Conservation (phyloP, 108 stramenopile genomes). For the Cylindrotheca fusiformis region DNA sequence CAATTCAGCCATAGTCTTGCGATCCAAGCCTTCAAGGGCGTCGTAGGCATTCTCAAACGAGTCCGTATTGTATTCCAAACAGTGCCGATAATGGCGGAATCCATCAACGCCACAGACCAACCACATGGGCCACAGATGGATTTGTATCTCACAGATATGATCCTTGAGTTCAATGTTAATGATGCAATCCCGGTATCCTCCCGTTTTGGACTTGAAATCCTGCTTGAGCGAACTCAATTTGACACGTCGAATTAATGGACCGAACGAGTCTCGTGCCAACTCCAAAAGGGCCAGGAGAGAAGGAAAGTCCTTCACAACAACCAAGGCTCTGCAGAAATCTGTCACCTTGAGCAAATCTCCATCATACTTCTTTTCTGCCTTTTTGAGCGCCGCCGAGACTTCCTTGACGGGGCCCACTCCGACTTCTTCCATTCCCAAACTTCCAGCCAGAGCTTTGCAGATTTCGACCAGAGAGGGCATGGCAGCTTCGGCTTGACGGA, state of each 20-base stretch:
- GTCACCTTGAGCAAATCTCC: conserved; percentile 84
- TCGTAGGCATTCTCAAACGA: conserved; percentile 81
- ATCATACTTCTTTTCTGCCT: conserved; percentile 83
- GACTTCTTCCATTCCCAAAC: conserved; percentile 81
- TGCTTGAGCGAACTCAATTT: conserved; percentile 74
- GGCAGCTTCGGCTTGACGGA: conserved; percentile 59
- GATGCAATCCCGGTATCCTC: conserved; percentile 83
- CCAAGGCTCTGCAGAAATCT: conserved; percentile 76
- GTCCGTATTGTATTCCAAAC: conserved; percentile 86
- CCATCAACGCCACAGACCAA: conserved; percentile 85
- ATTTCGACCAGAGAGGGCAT: conserved; percentile 76
- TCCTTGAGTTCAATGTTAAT: conserved; percentile 85
- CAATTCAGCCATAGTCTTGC: conserved; percentile 87
- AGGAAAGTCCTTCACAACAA: conserved; percentile 85
- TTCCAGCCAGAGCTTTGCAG: conserved; percentile 83
- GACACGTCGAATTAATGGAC: conserved; percentile 82
- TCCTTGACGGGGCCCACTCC: conserved; percentile 85
- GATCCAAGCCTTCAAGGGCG: conserved; percentile 77
- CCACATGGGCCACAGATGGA: conserved; percentile 89
- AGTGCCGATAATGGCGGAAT: conserved; percentile 88
- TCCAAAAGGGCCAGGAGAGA: conserved; percentile 80
- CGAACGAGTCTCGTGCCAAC: conserved; percentile 79
- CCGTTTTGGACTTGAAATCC: conserved; percentile 60
- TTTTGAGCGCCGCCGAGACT: conserved; percentile 62
- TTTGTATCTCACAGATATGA: conserved; percentile 88